These are phyloP conservation scores for Globisporangium lucens DNA, from an alignment of 352 stramenopile species.

Conservation along the genomic window DNA sequence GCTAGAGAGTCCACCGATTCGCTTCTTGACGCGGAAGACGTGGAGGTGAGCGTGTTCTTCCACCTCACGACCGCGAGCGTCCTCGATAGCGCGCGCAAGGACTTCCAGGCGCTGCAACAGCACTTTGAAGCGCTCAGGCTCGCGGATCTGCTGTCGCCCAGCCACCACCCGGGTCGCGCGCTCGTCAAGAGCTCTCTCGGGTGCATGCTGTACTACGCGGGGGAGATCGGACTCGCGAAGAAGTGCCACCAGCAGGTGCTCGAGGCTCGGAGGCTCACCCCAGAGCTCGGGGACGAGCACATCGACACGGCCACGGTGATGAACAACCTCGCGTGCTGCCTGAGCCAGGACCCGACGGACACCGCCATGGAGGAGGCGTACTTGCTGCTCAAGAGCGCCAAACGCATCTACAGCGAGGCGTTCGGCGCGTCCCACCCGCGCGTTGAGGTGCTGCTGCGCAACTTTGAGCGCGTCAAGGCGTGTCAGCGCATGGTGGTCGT, in stretches of 20 bases:
- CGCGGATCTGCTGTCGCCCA: conserved; percentile 27
- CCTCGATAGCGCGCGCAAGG: conserved; percentile 46
- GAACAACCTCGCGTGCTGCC: conserved; percentile 73
- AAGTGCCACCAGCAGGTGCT: conserved; percentile 58
- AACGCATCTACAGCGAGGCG: conserved; percentile 40
- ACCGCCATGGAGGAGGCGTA: conserved; percentile 49
- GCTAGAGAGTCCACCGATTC: neutral
- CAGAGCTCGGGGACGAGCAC: conserved; percentile 26
- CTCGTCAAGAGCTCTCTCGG: conserved; percentile 52
- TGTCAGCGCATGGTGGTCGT: conserved; percentile 43
- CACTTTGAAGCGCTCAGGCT: conserved; percentile 53
- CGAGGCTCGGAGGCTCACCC: conserved; percentile 26
- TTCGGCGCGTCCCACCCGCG: conserved; percentile 46
- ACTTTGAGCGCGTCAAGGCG: conserved; percentile 39
- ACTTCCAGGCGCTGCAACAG: conserved; percentile 44
- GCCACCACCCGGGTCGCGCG: conserved; percentile 29
- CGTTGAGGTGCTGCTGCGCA: conserved; percentile 39
- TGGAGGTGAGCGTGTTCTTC: conserved; percentile 54
- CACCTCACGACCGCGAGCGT: conserved; percentile 46
- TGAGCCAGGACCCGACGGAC: conserved; percentile 35
- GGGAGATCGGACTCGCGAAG: conserved; percentile 44
- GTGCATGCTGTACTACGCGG: conserved; percentile 52
- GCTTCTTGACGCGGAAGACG: conserved; percentile 13
- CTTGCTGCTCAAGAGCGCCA: conserved; percentile 49
- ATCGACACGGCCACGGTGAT: conserved; percentile 66